Base-by-base conservation (phyloP, 2,329 filamentous ascomycete genomes). In the Aspergillaceae sp. region DNA sequence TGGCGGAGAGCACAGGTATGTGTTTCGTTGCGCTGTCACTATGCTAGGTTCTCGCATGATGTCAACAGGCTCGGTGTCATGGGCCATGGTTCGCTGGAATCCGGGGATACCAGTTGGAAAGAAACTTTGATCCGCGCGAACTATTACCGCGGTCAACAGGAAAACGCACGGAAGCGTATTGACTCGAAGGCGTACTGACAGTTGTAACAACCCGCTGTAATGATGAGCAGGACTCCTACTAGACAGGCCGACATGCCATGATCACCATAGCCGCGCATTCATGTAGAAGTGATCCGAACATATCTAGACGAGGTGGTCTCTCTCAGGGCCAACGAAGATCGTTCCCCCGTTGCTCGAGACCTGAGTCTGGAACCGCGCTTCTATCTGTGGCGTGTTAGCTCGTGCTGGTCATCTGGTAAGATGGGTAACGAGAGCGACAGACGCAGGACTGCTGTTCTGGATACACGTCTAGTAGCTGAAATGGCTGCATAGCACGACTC, bases 321-420 rank as follows among this genome's bases (percentile, higher is more conserved):
- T 61, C 53, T 2, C 68, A 69, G 26, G 76, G 73, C 1, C 76
- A 75, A 44, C 63, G 63, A 11, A 56, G 65, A 33, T 71, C 75
- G 0, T 74, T 80, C 46, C 65, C 70, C 9, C 70, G 69, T 4
- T 77, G 63, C 62, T 79, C 0, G 72, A 74, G 50, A 73, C 78
- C 47, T 77, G 0, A 78, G 73, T 34, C 60, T 79, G 7, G 68
- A 76, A 41, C 65, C 79, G 55, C 68, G 0, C 81, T 79, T 49
- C 58, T 79, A 0, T 63, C 80, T 10, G 76, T 81, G 72, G 70
- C 77, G 0, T 79, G 79, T 50, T 81, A 79, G 19, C 19, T 19
- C 19, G 1, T 19, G 19, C 19, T 19, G 19, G 19, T 19, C 19
- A 2, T 19, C 19, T 19, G 19, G 19, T 19, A 19, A 19, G 19